Percentiles rank a stretch among this genome's conserved stretches.
phyloP scores from a whole-genome alignment of 345 rosid species.

The Hibiscus tridactylites region DNA sequence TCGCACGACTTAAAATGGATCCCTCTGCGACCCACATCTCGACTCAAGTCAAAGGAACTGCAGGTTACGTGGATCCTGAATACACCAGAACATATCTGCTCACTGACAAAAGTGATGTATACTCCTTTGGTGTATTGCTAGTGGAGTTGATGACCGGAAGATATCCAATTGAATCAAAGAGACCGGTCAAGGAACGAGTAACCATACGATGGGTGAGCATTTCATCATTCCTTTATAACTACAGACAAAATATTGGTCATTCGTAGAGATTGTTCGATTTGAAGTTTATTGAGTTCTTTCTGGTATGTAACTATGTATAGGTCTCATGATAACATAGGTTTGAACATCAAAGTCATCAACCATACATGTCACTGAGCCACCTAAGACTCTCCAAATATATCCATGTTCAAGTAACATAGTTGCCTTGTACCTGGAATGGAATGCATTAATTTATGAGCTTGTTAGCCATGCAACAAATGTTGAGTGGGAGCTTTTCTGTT shows the following conservation, averaged over 20 bases:
- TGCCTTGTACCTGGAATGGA: background rate
- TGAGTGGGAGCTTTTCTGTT: background rate
- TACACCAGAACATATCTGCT: slow-evolving; percentile 58
- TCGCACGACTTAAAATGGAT: slow-evolving; percentile 59
- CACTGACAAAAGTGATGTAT: slow-evolving; percentile 66
- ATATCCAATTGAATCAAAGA: slow-evolving; percentile 46
- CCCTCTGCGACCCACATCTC: slow-evolving; percentile 51
- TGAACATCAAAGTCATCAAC: background rate
- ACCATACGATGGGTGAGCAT: slow-evolving; percentile 53
- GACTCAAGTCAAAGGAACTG: slow-evolving; percentile 60
- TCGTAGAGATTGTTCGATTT: background rate
- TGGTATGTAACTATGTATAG: too few species aligned
- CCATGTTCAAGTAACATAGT: too few species aligned
- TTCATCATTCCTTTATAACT: background rate
- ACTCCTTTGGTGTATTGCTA: slow-evolving; percentile 65
- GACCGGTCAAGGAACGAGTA: slow-evolving; percentile 33
- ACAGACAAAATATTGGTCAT: background rate
- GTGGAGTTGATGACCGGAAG: slow-evolving; percentile 62
- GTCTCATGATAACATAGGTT: background rate
- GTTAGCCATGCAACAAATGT: background rate
- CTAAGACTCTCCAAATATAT: too few species aligned
- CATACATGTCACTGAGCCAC: background rate
- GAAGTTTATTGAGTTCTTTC: background rate
- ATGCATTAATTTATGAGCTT: background rate
- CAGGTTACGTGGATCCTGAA: slow-evolving; percentile 62